phyloP scores from a whole-genome alignment of 805 yeast species.

The Suhomyces sp. region DNA sequence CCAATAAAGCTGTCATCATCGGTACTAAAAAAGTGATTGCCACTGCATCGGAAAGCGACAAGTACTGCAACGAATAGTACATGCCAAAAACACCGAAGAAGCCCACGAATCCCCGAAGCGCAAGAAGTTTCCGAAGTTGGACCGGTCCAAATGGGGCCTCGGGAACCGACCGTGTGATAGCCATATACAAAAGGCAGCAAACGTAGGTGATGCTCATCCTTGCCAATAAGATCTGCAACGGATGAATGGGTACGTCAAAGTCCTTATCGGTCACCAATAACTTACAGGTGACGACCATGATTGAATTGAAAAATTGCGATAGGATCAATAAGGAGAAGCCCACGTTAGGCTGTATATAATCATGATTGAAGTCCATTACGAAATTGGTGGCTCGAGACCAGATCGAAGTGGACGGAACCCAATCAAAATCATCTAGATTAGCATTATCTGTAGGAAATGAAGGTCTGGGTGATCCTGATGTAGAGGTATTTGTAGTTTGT shows the following conservation, averaged over 20 bases:
- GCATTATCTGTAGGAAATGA: neutral
- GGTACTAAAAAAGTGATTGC: conserved; percentile 79
- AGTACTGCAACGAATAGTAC: conserved; percentile 69
- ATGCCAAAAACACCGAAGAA: conserved; percentile 73
- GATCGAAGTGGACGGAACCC: neutral
- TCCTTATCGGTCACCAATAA: conserved; percentile 65
- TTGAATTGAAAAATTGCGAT: conserved; percentile 71
- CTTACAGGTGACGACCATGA: conserved; percentile 75
- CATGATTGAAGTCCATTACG: neutral
- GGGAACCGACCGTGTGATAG: conserved; percentile 44
- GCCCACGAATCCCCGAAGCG: conserved; percentile 68
- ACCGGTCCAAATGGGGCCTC: conserved; percentile 71
- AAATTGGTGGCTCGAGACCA: neutral
- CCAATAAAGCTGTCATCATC: conserved; percentile 68
- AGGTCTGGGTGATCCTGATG: neutral
- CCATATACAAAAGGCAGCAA: conserved; percentile 58
- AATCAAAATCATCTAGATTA: neutral
- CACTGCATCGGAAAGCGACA: conserved; percentile 77
- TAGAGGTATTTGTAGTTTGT: neutral
- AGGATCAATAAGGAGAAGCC: conserved; percentile 59
- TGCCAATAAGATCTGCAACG: conserved; percentile 71
- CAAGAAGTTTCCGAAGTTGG: conserved; percentile 50
- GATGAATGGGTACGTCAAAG: conserved; percentile 61
- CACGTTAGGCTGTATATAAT: conserved; percentile 31
- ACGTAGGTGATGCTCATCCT: conserved; percentile 73